phyloP scores from a whole-genome alignment of 495 filamentous ascomycete species.

The Venustampulla echinocandica region DNA sequence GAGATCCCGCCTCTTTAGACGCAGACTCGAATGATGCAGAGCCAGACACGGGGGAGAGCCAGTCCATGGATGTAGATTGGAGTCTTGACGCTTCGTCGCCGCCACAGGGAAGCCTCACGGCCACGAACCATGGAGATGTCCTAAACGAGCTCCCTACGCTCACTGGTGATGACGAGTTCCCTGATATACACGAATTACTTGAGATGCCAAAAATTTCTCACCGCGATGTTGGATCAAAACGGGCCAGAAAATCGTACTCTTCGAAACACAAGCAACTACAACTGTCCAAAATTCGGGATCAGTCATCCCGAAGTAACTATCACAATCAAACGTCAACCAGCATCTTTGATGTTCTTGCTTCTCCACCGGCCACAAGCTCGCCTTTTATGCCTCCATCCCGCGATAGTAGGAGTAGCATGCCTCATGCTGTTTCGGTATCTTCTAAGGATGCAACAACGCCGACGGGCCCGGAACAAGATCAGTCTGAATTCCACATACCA shows the following conservation, averaged over 20 bases:
- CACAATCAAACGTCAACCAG: not conserved
- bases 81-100: not conserved
- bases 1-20: slow-evolving; percentile 8
- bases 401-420: not conserved
- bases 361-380: slow-evolving; percentile 26
- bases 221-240: slow-evolving; percentile 17
- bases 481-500: not conserved
- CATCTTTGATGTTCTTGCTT: slow-evolving; percentile 24
- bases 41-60: slow-evolving; percentile 20
- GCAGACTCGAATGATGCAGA: slow-evolving; percentile 17
- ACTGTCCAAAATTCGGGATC: slow-evolving; percentile 4
- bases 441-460: slow-evolving; percentile 3
- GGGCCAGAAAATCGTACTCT: slow-evolving; percentile 14
- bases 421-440: slow-evolving; percentile 2
- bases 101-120: slow-evolving; percentile 12
- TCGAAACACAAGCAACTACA: slow-evolving; percentile 5
- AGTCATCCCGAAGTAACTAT: not conserved
- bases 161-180: slow-evolving; percentile 32
- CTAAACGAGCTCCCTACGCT: slow-evolving; percentile 10
- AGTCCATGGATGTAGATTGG: slow-evolving; percentile 15
- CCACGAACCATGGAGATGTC: slow-evolving; percentile 22
- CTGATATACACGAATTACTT: slow-evolving; percentile 25
- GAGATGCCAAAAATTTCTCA: slow-evolving; percentile 7
- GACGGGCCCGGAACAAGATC: not conserved
- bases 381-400: slow-evolving; percentile 3